phyloP scores from a whole-genome alignment of 306 rosid genomes.

The Benincasa hispida region DNA sequence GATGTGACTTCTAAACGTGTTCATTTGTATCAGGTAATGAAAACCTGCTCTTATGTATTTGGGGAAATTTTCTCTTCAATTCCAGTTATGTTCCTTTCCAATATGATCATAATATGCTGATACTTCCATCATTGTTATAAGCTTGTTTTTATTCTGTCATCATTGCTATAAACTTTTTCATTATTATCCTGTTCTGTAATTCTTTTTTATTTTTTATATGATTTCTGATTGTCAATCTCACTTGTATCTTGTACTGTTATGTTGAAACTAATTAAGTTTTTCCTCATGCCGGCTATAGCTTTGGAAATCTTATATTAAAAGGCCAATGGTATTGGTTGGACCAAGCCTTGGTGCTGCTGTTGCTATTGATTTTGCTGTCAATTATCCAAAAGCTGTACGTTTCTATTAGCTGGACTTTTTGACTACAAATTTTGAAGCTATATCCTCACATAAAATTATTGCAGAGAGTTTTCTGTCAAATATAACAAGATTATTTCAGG shows the following conservation, averaged over 20 bases:
- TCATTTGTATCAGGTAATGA: slow-evolving; percentile 70
- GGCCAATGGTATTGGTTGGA: slow-evolving; percentile 82
- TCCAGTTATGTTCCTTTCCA: neutral
- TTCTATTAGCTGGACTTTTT: neutral
- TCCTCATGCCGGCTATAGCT: slow-evolving; percentile 38
- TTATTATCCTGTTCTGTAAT: neutral
- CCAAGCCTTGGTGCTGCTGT: slow-evolving; percentile 98
- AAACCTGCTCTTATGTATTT: neutral
- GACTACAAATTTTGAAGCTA: neutral
- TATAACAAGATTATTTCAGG: slow-evolving; percentile 38
- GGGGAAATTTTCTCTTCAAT: neutral
- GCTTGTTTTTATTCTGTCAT: neutral
- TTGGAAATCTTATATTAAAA: slow-evolving; percentile 69
- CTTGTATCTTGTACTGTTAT: neutral
- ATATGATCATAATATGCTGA: neutral
- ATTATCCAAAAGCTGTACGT: slow-evolving; percentile 86
- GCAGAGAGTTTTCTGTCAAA: neutral
- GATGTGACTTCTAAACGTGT: slow-evolving; percentile 62
- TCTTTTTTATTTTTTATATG: neutral
- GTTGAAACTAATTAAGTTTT: neutral
- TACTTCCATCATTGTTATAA: neutral
- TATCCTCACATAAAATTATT: neutral
- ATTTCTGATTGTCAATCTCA: neutral
- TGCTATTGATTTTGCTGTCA: slow-evolving; percentile 81
- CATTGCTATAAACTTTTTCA: neutral